Conservation (phyloP, 78 protist genomes). For the Dictyostelium capitatum region DNA sequence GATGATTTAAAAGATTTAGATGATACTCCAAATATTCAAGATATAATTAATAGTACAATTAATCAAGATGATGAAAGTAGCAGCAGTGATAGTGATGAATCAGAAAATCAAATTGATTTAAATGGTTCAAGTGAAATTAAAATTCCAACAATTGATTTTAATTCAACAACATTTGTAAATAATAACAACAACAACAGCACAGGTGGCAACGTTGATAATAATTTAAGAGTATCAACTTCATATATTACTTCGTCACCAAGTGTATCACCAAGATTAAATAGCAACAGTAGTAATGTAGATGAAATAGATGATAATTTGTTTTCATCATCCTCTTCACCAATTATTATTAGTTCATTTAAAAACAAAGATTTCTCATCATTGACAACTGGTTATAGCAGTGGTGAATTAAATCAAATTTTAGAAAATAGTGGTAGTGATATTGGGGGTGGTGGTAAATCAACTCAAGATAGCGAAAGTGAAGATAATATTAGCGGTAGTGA, state of each 20-base stretch:
- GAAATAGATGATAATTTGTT: background rate
- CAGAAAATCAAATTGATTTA: background rate
- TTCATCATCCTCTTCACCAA: background rate
- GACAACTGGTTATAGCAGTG: background rate
- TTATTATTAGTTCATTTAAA: background rate
- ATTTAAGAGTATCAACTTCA: conserved; percentile 4
- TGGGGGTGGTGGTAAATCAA: too few relatives aligned
- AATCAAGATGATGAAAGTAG: background rate
- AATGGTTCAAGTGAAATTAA: background rate
- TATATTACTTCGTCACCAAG: background rate
- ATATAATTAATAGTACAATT: background rate
- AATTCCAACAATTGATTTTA: background rate
- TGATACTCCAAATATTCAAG: background rate
- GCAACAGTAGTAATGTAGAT: background rate
- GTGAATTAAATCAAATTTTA: background rate
- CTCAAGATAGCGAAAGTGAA: background rate
- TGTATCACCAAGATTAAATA: background rate
- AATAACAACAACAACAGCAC: background rate
- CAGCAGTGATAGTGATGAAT: background rate
- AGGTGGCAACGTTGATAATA: background rate
- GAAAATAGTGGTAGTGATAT: background rate
- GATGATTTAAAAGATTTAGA: background rate
- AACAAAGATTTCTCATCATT: background rate
- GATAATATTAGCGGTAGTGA: background rate
- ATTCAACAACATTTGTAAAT: background rate